Percentiles rank a stretch among this genome's conserved stretches.
Conservation (phyloP, 2,329 filamentous ascomycete genomes). For the Keithomyces neogunnii region DNA sequence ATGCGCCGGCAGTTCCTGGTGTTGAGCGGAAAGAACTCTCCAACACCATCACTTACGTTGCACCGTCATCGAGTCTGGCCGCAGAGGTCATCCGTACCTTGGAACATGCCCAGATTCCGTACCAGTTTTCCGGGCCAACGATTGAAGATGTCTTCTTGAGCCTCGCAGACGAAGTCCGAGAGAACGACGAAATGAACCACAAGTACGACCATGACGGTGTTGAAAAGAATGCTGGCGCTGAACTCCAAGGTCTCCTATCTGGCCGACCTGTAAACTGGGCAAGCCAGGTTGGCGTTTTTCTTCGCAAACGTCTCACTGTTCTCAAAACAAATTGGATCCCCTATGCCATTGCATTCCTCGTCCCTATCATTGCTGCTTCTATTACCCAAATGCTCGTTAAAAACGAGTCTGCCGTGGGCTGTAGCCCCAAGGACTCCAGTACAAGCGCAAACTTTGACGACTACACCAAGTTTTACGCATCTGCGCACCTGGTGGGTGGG, state of each 20-base stretch:
- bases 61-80: constrained; percentile 60
- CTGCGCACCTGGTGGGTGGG: constrained; percentile 14
- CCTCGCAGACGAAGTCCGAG: constrained; percentile 69
- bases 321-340: constrained; percentile 72
- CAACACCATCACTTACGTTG: constrained; percentile 65
- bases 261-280: constrained; percentile 40
- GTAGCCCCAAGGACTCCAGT: constrained; percentile 28
- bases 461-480: constrained; percentile 13
- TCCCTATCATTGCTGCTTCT: constrained; percentile 73
- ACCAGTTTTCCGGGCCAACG: constrained; percentile 79
- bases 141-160: constrained; percentile 90
- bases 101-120: constrained; percentile 58
- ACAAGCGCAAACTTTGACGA: constrained; percentile 7
- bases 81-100: constrained; percentile 63
- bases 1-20: constrained; percentile 42
- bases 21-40: constrained; percentile 51
- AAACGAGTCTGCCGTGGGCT: constrained; percentile 29
- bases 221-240: constrained; percentile 3
- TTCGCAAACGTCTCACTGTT: constrained; percentile 69
- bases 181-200: constrained; percentile 31
- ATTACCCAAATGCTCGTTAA: constrained; percentile 70
- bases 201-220: constrained; percentile 9
- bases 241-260: constrained; percentile 25
- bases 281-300: constrained; percentile 58
- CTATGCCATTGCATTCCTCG: constrained; percentile 62